These are phyloP conservation scores for Canavalia ensiformis DNA, from an alignment of 306 rosid genomes.

Conservation along the genomic window DNA sequence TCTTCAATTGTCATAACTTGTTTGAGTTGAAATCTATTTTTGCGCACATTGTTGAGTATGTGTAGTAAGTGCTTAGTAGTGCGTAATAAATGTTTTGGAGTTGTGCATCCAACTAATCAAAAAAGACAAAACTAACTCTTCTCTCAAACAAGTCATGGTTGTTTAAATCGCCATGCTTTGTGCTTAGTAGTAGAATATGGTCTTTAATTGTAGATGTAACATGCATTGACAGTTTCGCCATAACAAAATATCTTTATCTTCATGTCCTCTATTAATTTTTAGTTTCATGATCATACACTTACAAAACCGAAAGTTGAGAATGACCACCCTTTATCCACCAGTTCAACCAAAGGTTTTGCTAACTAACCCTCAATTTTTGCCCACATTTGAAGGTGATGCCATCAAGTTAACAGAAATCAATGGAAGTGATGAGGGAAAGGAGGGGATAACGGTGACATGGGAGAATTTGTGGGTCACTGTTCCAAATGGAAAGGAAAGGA, in stretches of 20 bases:
- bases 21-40: not conserved
- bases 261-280: not conserved
- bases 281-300: slow-evolving; percentile 7
- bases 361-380: not conserved
- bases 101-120: not conserved
- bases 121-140: not conserved
- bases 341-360: slow-evolving; percentile 6
- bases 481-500: slow-evolving; percentile 50
- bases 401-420: slow-evolving; percentile 25
- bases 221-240: not conserved
- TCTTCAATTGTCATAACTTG: not conserved
- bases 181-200: not conserved
- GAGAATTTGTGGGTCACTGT: slow-evolving; percentile 64
- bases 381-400: slow-evolving; percentile 30
- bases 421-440: slow-evolving; percentile 11
- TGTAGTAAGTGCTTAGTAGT: not conserved
- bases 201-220: not conserved
- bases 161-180: slow-evolving; percentile 43
- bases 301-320: slow-evolving; percentile 30
- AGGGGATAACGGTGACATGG: slow-evolving; percentile 62
- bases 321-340: slow-evolving; percentile 5
- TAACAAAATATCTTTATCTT: not conserved
- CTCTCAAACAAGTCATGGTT: not conserved
- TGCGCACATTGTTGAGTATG: not conserved
- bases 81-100: not conserved